A percentile compares a stretch with the other conserved stretches of the same genome.
Conservation (phyloP, 345 rosid species). For the Crucihimalaya himalaica region DNA sequence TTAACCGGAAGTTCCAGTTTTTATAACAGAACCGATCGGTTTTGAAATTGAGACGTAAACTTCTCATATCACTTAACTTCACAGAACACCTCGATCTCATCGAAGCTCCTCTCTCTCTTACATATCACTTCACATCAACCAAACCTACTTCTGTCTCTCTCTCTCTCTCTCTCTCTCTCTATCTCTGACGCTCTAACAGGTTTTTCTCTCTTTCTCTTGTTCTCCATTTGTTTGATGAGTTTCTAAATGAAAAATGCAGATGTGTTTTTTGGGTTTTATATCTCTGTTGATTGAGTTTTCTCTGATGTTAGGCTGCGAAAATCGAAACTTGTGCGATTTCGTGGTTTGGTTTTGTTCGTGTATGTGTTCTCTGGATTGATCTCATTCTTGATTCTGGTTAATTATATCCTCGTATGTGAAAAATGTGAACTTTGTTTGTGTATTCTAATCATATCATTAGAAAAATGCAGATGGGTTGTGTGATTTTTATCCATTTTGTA, state of each 20-base stretch:
- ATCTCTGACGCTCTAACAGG: constrained; percentile 24
- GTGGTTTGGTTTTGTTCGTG: background rate
- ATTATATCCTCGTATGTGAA: constrained; percentile 1
- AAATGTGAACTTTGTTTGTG: constrained; percentile 17
- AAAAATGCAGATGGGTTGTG: constrained; percentile 12
- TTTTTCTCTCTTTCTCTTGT: constrained; percentile 2
- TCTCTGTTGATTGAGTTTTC: constrained; percentile 10
- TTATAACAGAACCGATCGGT: background rate
- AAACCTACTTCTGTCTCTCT: constrained; percentile 36
- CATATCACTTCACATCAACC: constrained; percentile 24
- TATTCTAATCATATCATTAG: constrained; percentile 19
- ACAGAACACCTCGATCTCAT: constrained; percentile 42
- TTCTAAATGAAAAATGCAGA: constrained; percentile 7
- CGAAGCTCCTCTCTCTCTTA: constrained; percentile 32
- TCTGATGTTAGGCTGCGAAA: constrained; percentile 7
- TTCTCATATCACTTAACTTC: background rate
- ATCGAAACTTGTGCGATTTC: constrained; percentile 5
- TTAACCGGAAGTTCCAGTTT: background rate
- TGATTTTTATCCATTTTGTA: background rate
- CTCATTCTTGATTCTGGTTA: background rate
- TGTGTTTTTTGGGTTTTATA: constrained; percentile 3
- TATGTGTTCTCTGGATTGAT: constrained; percentile 11
- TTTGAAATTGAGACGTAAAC: background rate
- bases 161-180: background rate
- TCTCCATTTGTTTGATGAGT: background rate